phyloP scores from a whole-genome alignment of 345 rosid species.

The Salix koriyanagi region DNA sequence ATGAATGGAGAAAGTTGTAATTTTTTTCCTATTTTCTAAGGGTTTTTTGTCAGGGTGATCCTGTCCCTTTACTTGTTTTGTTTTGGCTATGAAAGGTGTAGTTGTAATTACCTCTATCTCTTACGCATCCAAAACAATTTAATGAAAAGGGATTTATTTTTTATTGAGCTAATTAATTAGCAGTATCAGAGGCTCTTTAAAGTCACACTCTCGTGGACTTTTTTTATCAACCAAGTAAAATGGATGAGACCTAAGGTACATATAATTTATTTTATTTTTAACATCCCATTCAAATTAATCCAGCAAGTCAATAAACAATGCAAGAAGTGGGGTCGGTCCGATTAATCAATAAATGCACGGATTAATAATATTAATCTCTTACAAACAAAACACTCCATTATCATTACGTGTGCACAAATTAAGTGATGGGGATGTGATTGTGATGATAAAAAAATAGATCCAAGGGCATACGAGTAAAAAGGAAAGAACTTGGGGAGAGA shows the following conservation, averaged over 20 bases:
- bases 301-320: constrained; percentile 26
- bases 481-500: not conserved
- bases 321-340: constrained; percentile 28
- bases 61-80: too few species aligned
- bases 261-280: not conserved
- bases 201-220: not conserved
- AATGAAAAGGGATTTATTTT: not conserved
- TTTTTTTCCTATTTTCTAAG: too few species aligned
- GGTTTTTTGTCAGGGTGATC: too few species aligned
- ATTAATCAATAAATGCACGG: constrained; percentile 23
- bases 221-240: too few species aligned
- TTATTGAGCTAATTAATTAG: not conserved
- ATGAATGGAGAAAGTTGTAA: too few species aligned
- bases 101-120: too few species aligned
- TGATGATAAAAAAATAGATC: not conserved
- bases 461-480: not conserved
- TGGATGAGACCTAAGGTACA: too few species aligned
- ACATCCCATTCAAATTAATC: constrained; percentile 8
- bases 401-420: not conserved
- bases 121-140: too few species aligned
- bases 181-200: not conserved
- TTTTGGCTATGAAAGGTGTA: too few species aligned
- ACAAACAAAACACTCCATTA: not conserved
- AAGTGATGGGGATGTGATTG: not conserved
- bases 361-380: not conserved